Evolutionary conservation across 2,329 filamentous ascomycete species (phyloP).

Genomic region (Penicillium sp.): DNA sequence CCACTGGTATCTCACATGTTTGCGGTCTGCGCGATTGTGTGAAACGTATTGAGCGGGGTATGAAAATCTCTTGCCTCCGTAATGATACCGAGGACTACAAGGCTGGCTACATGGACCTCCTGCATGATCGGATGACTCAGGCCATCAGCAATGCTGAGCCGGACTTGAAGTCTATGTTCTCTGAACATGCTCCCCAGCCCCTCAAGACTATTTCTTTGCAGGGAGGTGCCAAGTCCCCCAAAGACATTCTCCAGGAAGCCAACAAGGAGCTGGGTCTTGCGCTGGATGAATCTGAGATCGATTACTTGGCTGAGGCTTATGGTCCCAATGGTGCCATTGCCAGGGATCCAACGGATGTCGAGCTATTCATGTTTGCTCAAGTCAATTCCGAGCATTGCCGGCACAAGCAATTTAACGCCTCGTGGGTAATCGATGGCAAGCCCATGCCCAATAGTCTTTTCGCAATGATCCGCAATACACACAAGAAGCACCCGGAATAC

Average conservation of each 20-base stretch:
- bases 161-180: slow-evolving; percentile 70
- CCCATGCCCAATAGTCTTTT: slow-evolving; percentile 77
- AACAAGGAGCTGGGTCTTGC: slow-evolving; percentile 80
- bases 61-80: slow-evolving; percentile 62
- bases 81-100: slow-evolving; percentile 53
- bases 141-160: slow-evolving; percentile 62
- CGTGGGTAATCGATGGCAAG: slow-evolving; percentile 88
- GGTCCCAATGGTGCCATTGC: slow-evolving; percentile 55
- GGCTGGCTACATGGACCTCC: slow-evolving; percentile 56
- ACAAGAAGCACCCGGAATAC: slow-evolving; percentile 66
- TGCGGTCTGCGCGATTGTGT: slow-evolving; percentile 70
- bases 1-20: slow-evolving; percentile 86
- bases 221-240: slow-evolving; percentile 57
- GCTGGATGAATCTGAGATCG: slow-evolving; percentile 80
- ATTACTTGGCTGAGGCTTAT: slow-evolving; percentile 86
- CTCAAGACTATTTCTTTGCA: slow-evolving; percentile 73
- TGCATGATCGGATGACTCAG: slow-evolving; percentile 97
- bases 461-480: slow-evolving; percentile 93
- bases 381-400: slow-evolving; percentile 95
- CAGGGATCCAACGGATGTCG: slow-evolving; percentile 73
- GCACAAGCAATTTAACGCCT: slow-evolving; percentile 92
- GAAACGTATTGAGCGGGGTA: slow-evolving; percentile 78
- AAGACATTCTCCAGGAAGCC: slow-evolving; percentile 69
- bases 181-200: slow-evolving; percentile 57
- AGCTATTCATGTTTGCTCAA: slow-evolving; percentile 99